phyloP scores from a whole-genome alignment of 2,329 filamentous ascomycete species.

The Biscogniauxia sp. region DNA sequence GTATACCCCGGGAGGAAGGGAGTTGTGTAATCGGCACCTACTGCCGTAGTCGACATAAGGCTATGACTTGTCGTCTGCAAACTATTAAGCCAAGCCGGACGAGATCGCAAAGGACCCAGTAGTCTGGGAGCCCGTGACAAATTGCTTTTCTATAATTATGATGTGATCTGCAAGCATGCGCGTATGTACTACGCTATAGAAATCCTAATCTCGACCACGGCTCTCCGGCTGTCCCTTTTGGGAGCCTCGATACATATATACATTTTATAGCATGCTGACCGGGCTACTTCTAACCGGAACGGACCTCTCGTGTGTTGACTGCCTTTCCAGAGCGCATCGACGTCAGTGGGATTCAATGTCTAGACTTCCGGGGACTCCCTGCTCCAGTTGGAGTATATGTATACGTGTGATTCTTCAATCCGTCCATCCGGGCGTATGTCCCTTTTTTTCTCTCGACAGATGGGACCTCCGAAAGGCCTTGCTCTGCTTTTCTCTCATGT shows the following conservation, averaged over 20 bases:
- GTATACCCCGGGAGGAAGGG: background rate
- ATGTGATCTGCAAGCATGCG: conserved; percentile 7
- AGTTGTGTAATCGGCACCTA: background rate
- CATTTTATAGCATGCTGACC: background rate
- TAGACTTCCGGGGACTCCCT: background rate
- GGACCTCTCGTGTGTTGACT: background rate
- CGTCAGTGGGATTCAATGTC: background rate
- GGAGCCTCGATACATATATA: background rate
- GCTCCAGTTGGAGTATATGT: background rate
- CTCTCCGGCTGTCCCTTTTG: background rate
- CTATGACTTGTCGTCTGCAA: conserved; percentile 13
- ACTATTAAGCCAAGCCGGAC: conserved; percentile 7
- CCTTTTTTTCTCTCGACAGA: background rate
- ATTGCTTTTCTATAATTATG: conserved; percentile 9
- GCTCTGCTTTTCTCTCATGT: background rate
- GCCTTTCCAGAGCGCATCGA: background rate
- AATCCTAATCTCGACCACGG: background rate
- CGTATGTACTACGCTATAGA: background rate
- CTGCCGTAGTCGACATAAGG: conserved; percentile 9
- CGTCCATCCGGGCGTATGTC: background rate
- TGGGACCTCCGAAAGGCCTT: background rate
- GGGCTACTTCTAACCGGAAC: background rate
- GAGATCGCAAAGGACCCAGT: conserved; percentile 22
- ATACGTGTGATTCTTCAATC: background rate
- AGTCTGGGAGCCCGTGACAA: conserved; percentile 18